Percentiles rank a stretch among this genome's conserved stretches.
These are phyloP conservation scores for Sclerotinia spermophila DNA, from an alignment of 2,329 filamentous ascomycete genomes.

Conservation along the genomic window DNA sequence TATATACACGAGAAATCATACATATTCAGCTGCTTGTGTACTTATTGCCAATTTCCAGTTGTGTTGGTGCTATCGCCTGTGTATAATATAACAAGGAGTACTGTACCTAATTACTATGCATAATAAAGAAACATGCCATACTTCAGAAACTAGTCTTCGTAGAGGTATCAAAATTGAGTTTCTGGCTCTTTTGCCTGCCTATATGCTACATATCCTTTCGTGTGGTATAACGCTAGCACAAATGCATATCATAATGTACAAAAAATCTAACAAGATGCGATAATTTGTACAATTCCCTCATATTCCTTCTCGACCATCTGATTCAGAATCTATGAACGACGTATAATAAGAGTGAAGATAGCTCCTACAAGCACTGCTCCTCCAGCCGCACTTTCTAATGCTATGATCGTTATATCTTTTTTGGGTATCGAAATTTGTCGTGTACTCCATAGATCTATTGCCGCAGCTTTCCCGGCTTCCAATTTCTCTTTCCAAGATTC, in stretches of 20 bases:
- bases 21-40: background rate
- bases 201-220: background rate
- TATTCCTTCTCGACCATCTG: no score
- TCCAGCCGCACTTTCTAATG: slow-evolving; percentile 61
- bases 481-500: slow-evolving; percentile 22
- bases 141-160: background rate
- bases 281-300: background rate
- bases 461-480: slow-evolving; percentile 49
- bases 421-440: slow-evolving; percentile 60
- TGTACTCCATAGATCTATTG: slow-evolving; percentile 63
- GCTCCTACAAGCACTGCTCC: slow-evolving; percentile 59
- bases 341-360: slow-evolving; percentile 33
- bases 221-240: background rate
- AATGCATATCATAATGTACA: slow-evolving; percentile 3
- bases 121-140: background rate
- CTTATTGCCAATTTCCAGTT: background rate
- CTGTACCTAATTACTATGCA: background rate
- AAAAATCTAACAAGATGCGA: background rate
- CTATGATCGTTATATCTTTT: slow-evolving; percentile 66
- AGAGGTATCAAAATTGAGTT: background rate
- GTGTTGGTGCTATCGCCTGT: background rate
- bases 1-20: background rate
- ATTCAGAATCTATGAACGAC: slow-evolving; percentile 23
- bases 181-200: background rate
- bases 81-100: background rate